phyloP scores from a whole-genome alignment of 2,329 filamentous ascomycete species.

The Huntiella savannae region DNA sequence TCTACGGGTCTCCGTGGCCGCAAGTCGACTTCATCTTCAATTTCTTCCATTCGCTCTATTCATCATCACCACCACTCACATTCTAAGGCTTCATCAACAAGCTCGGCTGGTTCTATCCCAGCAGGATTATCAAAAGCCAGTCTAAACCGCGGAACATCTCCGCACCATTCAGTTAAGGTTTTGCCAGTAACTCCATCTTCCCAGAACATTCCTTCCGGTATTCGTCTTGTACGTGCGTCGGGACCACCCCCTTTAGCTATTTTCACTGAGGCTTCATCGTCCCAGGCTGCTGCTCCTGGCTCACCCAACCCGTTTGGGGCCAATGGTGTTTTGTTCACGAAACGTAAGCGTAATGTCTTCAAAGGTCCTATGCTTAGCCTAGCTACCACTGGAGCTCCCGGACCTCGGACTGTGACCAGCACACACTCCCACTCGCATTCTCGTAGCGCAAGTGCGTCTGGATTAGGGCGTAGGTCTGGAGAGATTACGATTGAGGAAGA shows the following conservation, averaged over 20 bases:
- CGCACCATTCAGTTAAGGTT: slow-evolving; percentile 87
- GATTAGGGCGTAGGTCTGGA: slow-evolving; percentile 46
- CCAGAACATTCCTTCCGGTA: slow-evolving; percentile 61
- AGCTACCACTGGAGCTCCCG: slow-evolving; percentile 8
- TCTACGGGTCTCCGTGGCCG: slow-evolving; percentile 71
- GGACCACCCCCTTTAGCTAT: slow-evolving; percentile 30
- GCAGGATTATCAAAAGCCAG: slow-evolving; percentile 49
- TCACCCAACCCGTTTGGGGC: slow-evolving; percentile 37
- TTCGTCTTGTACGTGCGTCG: slow-evolving; percentile 55
- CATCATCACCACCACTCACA: slow-evolving; percentile 74
- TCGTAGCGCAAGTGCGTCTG: slow-evolving; percentile 42
- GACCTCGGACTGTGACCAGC: slow-evolving; percentile 17
- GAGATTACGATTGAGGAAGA: slow-evolving; percentile 57
- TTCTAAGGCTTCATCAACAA: slow-evolving; percentile 87
- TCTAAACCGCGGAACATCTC: slow-evolving; percentile 46
- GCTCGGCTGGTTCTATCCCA: slow-evolving; percentile 56
- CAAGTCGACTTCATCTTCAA: slow-evolving; percentile 88
- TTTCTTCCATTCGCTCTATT: slow-evolving; percentile 82
- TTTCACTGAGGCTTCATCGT: slow-evolving; percentile 39
- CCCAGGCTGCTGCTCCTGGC: slow-evolving; percentile 24
- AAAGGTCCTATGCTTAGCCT: slow-evolving; percentile 56
- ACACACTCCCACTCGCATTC: slow-evolving; percentile 26
- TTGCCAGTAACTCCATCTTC: slow-evolving; percentile 71
- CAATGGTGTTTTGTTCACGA: slow-evolving; percentile 55
- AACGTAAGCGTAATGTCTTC: slow-evolving; percentile 63